phyloP scores from a whole-genome alignment of 1,139 yeast genomes.

The Meyerozyma guilliermondii region DNA sequence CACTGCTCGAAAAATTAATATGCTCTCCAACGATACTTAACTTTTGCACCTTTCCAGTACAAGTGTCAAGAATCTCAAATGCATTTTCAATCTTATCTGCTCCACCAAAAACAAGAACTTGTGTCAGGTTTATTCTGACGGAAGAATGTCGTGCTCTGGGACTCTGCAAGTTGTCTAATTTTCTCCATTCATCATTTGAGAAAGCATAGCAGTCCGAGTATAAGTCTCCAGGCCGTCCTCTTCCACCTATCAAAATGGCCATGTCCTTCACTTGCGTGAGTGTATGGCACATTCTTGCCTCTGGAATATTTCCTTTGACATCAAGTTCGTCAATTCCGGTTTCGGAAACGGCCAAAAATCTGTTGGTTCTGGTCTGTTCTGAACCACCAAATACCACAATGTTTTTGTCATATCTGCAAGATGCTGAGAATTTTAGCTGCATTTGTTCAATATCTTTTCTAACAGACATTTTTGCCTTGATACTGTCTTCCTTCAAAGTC shows the following conservation, averaged over 20 bases:
- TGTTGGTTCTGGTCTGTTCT: slow-evolving; percentile 35
- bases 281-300: slow-evolving; percentile 59
- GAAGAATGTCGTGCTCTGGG: slow-evolving; percentile 54
- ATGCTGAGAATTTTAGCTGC: slow-evolving; percentile 47
- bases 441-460: slow-evolving; percentile 7
- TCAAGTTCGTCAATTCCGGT: slow-evolving; percentile 6
- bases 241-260: slow-evolving; percentile 59
- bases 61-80: slow-evolving; percentile 17
- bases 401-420: slow-evolving; percentile 15
- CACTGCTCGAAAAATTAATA: slow-evolving; percentile 22
- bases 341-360: slow-evolving; percentile 13
- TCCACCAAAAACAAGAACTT: slow-evolving; percentile 56
- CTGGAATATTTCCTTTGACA: slow-evolving; percentile 14
- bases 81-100: slow-evolving; percentile 9
- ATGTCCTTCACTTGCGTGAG: slow-evolving; percentile 28
- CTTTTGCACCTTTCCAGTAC: slow-evolving; percentile 12
- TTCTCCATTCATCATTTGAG: slow-evolving; percentile 25
- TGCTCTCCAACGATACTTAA: slow-evolving; percentile 12
- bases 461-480: slow-evolving; percentile 4
- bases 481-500: neutral
- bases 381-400: slow-evolving; percentile 53
- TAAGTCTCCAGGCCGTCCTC: slow-evolving; percentile 53
- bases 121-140: slow-evolving; percentile 23
- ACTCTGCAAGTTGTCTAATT: slow-evolving; percentile 31
- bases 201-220: slow-evolving; percentile 28